Conservation (phyloP, 192 early-diverging fungal species). For the Rhizoclosmatium sp. region DNA sequence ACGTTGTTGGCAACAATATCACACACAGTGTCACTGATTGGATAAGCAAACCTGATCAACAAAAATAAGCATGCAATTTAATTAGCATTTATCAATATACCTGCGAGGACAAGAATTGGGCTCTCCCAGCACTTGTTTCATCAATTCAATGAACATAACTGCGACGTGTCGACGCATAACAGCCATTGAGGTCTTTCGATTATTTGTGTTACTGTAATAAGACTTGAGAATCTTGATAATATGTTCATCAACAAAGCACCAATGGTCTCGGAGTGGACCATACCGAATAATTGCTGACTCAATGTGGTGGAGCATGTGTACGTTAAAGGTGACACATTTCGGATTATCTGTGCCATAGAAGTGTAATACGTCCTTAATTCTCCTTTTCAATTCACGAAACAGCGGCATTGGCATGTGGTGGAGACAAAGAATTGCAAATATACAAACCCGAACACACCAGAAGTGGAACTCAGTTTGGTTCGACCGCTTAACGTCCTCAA, state of each 20-base stretch:
- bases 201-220: slow-evolving; percentile 10
- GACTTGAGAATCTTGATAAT: not conserved
- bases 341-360: not conserved
- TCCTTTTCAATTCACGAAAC: not conserved
- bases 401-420: not conserved
- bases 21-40: not conserved
- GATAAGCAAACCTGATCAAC: not conserved
- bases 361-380: not conserved
- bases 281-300: not conserved
- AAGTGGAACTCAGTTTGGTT: not conserved
- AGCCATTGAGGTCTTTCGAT: not conserved
- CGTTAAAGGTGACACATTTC: not conserved
- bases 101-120: not conserved
- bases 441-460: not conserved
- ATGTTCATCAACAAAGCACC: slow-evolving; percentile 17
- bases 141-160: not conserved
- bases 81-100: not conserved
- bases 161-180: slow-evolving; percentile 2
- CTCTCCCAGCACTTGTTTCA: not conserved
- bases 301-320: not conserved
- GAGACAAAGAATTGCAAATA: not conserved
- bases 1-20: not conserved
- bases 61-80: not conserved
- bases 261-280: not conserved
- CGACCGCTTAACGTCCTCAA: not conserved